phyloP scores from a whole-genome alignment of 1,284 basidiomycete species.

The Heterobasidion parviporum region DNA sequence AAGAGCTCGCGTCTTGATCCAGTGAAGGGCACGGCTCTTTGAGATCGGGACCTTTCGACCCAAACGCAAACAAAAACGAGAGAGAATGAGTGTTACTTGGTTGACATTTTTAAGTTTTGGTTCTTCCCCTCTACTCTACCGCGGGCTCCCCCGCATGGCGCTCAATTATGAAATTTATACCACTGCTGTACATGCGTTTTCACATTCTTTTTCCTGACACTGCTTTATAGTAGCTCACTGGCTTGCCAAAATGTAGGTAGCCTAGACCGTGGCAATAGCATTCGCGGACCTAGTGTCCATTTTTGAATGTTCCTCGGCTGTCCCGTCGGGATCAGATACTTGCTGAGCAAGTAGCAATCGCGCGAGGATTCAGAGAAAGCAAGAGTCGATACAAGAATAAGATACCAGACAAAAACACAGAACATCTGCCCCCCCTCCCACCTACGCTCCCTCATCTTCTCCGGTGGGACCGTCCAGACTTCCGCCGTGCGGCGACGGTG shows the following conservation, averaged over 20 bases:
- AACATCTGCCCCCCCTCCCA: neutral
- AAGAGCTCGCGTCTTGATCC: neutral
- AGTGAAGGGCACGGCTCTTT: neutral
- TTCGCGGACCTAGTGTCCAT: no score
- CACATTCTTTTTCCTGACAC: no score
- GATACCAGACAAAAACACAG: neutral
- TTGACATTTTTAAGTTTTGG: no score
- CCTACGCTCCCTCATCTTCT: conserved; percentile 38
- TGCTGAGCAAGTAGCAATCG: neutral
- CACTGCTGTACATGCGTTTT: no score
- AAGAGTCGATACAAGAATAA: neutral
- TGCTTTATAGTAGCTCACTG: no score
- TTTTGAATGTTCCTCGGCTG: no score
- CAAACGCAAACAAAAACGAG: neutral
- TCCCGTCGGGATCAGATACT: neutral
- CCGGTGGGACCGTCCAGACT: conserved; percentile 60
- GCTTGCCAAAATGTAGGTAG: no score
- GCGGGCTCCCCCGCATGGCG: no score
- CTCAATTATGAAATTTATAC: no score
- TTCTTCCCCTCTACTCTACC: no score
- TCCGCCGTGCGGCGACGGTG: conserved; percentile 44
- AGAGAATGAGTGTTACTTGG: neutral
- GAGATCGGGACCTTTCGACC: neutral
- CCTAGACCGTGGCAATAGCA: no score
- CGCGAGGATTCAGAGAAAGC: neutral